Base-by-base conservation (phyloP, 768 basidiomycete genomes). In the Termitomyces bulborhizus region DNA sequence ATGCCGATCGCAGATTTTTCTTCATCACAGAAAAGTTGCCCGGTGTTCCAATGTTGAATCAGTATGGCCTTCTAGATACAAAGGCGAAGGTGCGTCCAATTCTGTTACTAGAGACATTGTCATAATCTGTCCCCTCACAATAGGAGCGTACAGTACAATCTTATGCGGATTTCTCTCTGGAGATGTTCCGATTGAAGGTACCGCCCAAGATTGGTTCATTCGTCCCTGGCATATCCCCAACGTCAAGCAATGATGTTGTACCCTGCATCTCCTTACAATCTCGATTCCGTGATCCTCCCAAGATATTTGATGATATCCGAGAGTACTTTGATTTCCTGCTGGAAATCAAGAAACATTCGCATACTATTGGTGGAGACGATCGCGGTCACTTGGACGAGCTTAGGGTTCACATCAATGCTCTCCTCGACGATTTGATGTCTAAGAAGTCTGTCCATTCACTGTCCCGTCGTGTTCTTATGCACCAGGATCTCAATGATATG, bases 311-410 rank as follows among this genome's bases (percentile, higher is more conserved):
- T 16, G 49, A 47, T 36, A 46, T 58, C 40, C 47, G 43, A 21
- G 53, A 57, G 24, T 50, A 50, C 41, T 27, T 58, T 29, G 49
- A 51, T 40, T 58, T 47, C 45, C 43, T 58, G 40, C 4, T 58
- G n/a, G 18, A 50, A 26, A 54, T 46, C 27, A 58, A 58, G 45
- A 49, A 12, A 32, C 45, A 53, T 9, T 57, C 53, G 5, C 3
- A 11, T 24, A 8, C 15, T n/a, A 51, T 58, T 13, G 32, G 32
- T 3, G 53, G 49, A 51, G 47, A 54, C 24, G 49, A 46, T 34
- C 32, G 8, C 31, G 52, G 31, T 34, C 43, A 44, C 26, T 9
- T 44, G 15, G 15, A 44, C 7, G 26, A 44, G 26, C 43, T 44
- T 27, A 27, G 15, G 26, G 15, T 44, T 16, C 26, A 27, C 21